Base-by-base conservation (phyloP, 2,329 filamentous ascomycete species). In the Alternaria sp. region DNA sequence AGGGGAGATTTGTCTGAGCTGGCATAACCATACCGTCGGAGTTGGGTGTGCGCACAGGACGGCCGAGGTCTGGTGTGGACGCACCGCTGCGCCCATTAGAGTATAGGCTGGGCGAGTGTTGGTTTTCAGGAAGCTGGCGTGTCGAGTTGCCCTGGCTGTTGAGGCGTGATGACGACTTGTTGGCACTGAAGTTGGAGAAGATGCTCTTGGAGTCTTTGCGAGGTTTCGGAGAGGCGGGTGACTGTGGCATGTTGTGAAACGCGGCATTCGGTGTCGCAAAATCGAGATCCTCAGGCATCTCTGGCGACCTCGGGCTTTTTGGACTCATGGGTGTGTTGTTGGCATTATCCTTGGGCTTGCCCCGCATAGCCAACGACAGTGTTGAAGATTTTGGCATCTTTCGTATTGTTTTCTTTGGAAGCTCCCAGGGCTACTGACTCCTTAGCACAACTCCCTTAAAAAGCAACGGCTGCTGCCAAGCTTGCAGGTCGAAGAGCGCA, bases 101-200 rank as follows among this genome's bases (percentile, higher is more conserved):
- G 77, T 74, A 84, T 58, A 76, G 38, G 9, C 64, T 59, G 14
- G 67, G 68, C 32, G 71, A 72, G 3, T 69, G 74, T 62, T 78
- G 72, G 16, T 74, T 72, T 20, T 81, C 75, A 27, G 75, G 64
- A 36, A 73, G 67, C 53, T 77, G 75, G 52, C 77, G 73, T 34
- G 69, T 69, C 30, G 74, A 74, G 45, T 72, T 72, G 25, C 77
- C 80, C 49, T 77, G 76, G 60, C 69, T 77, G 40, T 70, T 68
- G 6, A 81, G 62, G 44, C 81, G 81, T 44, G 76, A 81, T 6
- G 81, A 81, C 28, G 82, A 83, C 60, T 82, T 84, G 6, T 80
- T 78, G 11, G 81, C 81, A 57, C 81, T 79, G 60, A 83, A 79
- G 64, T 84, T 84, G 44, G 80, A 77, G 65, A 85, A 85, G 63